Percentiles rank a stretch among this genome's conserved stretches.
phyloP scores from a whole-genome alignment of 352 stramenopile genomes.

The Pythium dissimile region DNA sequence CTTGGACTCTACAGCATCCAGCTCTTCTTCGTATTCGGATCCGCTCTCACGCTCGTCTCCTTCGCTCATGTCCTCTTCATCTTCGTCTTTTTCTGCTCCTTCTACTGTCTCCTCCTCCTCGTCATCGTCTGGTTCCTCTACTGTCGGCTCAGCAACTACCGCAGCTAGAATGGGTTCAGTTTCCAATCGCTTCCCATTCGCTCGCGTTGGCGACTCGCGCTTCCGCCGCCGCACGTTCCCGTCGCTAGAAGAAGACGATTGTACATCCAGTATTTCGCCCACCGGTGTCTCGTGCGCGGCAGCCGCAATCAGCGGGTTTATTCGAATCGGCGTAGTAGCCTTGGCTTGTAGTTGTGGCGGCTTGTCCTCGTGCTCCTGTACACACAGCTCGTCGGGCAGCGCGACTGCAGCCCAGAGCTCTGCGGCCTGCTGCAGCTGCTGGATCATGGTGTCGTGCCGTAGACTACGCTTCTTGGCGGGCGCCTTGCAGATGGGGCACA shows the following conservation, averaged over 20 bases:
- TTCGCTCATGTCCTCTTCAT: neutral
- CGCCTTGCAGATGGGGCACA: conserved; percentile 84
- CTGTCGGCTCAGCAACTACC: neutral
- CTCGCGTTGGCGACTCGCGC: neutral
- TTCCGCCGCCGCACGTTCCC: conserved; percentile 9
- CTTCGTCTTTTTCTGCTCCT: neutral
- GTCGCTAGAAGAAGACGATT: neutral
- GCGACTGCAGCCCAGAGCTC: conserved; percentile 37
- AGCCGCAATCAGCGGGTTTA: conserved; percentile 19
- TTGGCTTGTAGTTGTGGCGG: neutral
- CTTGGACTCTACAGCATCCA: conserved; percentile 1
- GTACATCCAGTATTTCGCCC: no score
- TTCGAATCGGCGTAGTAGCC: conserved; percentile 14
- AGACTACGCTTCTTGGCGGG: conserved; percentile 74
- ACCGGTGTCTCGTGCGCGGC: neutral
- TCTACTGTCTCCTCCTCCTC: neutral
- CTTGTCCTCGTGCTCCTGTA: neutral
- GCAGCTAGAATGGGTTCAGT: neutral
- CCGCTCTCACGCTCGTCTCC: no score
- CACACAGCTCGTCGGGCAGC: neutral
- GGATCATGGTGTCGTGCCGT: conserved; percentile 73
- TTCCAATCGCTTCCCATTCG: neutral
- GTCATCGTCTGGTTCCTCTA: neutral
- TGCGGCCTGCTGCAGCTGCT: conserved; percentile 58
- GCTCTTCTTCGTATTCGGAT: neutral